Percentiles rank a stretch among this genome's conserved stretches.
Evolutionary conservation across 2,329 filamentous ascomycete genomes (phyloP).

Genomic region (Purpureocillium lavendulum): DNA sequence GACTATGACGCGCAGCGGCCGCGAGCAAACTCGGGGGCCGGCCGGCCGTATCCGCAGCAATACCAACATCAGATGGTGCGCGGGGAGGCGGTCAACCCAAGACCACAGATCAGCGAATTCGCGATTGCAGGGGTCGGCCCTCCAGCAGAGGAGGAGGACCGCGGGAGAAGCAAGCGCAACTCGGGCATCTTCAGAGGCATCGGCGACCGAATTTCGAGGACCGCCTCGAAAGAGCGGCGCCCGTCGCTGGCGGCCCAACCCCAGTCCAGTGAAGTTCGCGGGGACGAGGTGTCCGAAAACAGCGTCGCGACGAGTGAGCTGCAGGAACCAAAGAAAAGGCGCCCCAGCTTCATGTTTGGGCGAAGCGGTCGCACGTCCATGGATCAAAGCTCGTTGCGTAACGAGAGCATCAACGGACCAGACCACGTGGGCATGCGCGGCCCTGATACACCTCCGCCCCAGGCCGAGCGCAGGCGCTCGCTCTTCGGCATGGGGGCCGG

Average conservation of each 20-base stretch:
- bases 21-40: conserved; percentile 5
- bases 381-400: conserved; percentile 8
- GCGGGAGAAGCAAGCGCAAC: conserved; percentile 25
- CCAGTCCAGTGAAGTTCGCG: conserved; percentile 12
- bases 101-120: conserved; percentile 29
- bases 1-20: conserved; percentile 5
- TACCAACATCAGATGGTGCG: conserved; percentile 9
- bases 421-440: conserved; percentile 9
- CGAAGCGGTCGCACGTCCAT: conserved; percentile 16
- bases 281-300: conserved; percentile 33
- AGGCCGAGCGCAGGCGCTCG: conserved; percentile 27
- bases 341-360: conserved; percentile 27
- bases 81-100: conserved; percentile 24
- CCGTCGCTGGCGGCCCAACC: conserved; percentile 15
- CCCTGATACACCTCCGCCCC: conserved; percentile 10
- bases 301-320: conserved; percentile 30
- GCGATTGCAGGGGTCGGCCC: conserved; percentile 26
- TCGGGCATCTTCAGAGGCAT: conserved; percentile 44
- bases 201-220: conserved; percentile 31
- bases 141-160: conserved; percentile 25
- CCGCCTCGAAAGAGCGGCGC: conserved; percentile 22
- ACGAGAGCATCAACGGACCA: not conserved
- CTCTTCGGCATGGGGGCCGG: conserved; percentile 25
- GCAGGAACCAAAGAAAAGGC: conserved; percentile 25
- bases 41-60: conserved; percentile 8